Percentiles rank a stretch among this genome's conserved stretches.
Conservation (phyloP, 139 green algal genomes). For the Desmodesmus armatus region DNA sequence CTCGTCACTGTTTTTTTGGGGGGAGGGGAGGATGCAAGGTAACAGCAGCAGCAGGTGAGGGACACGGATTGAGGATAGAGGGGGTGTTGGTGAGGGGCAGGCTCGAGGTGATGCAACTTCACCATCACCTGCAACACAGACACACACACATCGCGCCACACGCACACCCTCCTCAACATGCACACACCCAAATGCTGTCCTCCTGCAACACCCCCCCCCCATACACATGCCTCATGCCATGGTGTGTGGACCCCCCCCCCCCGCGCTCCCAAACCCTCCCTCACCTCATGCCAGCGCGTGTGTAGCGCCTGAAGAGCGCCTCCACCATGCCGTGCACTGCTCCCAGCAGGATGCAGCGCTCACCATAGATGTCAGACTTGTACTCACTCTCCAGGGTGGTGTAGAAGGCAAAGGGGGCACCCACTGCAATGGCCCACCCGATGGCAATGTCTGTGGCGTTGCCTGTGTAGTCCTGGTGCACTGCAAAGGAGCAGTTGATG, state of each 20-base stretch:
- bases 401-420: conserved; percentile 97
- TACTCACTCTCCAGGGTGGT: conserved; percentile 99
- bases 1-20: conserved; percentile 75
- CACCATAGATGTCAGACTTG: conserved; percentile 99
- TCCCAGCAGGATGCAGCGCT: conserved; percentile 97
- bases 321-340: conserved; percentile 99
- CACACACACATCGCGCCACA: no score
- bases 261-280: not conserved
- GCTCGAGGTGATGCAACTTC: no score
- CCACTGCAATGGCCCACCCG: conserved; percentile 96
- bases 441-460: conserved; percentile 96
- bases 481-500: conserved; percentile 99
- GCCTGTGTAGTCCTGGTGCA: conserved; percentile 99
- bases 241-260: no score
- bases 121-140: no score
- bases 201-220: not conserved
- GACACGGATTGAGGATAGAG: not conserved
- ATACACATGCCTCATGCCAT: not conserved
- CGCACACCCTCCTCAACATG: not conserved
- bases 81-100: no score
- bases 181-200: not conserved
- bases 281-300: conserved; percentile 83
- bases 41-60: not conserved
- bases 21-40: not conserved
- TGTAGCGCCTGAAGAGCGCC: conserved; percentile 95